A percentile compares a stretch with the other conserved stretches of the same genome.
Conservation (phyloP, 2,329 filamentous ascomycete species). For the Pseudogymnoascus sp. region DNA sequence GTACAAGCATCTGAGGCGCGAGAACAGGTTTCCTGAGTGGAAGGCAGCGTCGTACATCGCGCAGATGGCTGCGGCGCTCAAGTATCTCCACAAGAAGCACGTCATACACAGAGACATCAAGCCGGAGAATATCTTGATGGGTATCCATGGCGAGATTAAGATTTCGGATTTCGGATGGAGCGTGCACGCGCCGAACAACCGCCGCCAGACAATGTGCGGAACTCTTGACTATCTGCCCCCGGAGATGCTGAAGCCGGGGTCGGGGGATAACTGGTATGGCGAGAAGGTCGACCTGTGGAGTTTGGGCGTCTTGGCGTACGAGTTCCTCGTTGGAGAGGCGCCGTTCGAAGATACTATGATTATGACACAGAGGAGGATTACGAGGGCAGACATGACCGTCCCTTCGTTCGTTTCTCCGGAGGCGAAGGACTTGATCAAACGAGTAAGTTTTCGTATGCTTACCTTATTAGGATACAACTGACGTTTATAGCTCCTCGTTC, state of each 20-base stretch:
- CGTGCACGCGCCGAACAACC: conserved; percentile 92
- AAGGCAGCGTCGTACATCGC: conserved; percentile 68
- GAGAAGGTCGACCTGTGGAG: conserved; percentile 98
- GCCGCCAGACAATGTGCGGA: conserved; percentile 91
- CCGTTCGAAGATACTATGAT: conserved; percentile 93
- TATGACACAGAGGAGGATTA: conserved; percentile 90
- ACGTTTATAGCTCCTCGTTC: conserved; percentile 64
- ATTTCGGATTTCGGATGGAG: conserved; percentile 98
- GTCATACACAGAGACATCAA: conserved; percentile 98
- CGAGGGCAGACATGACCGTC: conserved; percentile 83
- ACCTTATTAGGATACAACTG: conserved; percentile 14
- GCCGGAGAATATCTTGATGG: conserved; percentile 92
- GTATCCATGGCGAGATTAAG: conserved; percentile 96
- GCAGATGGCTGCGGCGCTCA: conserved; percentile 75
- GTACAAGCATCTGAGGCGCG: conserved; percentile 66
- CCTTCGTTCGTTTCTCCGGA: conserved; percentile 86
- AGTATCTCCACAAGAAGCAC: conserved; percentile 92
- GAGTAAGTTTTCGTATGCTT: conserved; percentile 46
- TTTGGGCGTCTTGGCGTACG: conserved; percentile 88
- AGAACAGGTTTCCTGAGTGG: conserved; percentile 63
- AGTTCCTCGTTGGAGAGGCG: conserved; percentile 92
- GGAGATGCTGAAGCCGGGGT: conserved; percentile 86
- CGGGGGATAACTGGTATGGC: conserved; percentile 79
- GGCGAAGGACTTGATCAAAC: conserved; percentile 87
- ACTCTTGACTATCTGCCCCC: conserved; percentile 96